These are phyloP conservation scores for Fusarium sp. DNA, from an alignment of 2,329 filamentous ascomycete species.

Conservation along the genomic window DNA sequence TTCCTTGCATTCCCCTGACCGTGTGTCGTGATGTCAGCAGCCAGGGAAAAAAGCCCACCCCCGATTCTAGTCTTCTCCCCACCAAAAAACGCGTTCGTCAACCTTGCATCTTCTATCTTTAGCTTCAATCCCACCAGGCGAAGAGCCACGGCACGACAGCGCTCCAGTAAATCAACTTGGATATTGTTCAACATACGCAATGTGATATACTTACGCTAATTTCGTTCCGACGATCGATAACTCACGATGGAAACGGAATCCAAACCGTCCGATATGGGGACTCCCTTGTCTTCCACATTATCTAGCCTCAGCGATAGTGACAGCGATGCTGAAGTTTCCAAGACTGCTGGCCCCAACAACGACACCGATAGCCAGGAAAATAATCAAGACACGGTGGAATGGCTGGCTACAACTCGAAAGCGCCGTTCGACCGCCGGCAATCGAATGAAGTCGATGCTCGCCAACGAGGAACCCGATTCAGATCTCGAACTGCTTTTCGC, in stretches of 20 bases:
- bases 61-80: constrained; percentile 10
- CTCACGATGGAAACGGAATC: constrained; percentile 44
- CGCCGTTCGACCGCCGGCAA: constrained; percentile 86
- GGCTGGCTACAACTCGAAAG: constrained; percentile 76
- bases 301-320: constrained; percentile 45
- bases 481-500: constrained; percentile 80
- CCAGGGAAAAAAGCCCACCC: constrained; percentile 33
- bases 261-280: constrained; percentile 46
- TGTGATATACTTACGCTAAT: constrained; percentile 26
- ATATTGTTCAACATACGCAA: constrained; percentile 17
- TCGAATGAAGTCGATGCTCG: constrained; percentile 80
- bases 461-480: constrained; percentile 75
- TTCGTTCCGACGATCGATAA: constrained; percentile 10
- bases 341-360: constrained; percentile 44
- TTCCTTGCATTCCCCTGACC: too few relatives aligned
- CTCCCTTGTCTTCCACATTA: constrained; percentile 45
- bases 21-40: constrained; percentile 37
- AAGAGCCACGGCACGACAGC: constrained; percentile 11
- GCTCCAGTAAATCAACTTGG: background rate
- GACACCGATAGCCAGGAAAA: constrained; percentile 51
- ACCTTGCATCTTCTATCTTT: constrained; percentile 31
- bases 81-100: constrained; percentile 39
- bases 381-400: constrained; percentile 61
- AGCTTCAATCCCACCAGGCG: constrained; percentile 6
- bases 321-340: constrained; percentile 44